Evolutionary conservation across 768 basidiomycete genomes (phyloP), one percentile per base, ranked within the genome.

Genomic region (Clathrus columnatus): DNA sequence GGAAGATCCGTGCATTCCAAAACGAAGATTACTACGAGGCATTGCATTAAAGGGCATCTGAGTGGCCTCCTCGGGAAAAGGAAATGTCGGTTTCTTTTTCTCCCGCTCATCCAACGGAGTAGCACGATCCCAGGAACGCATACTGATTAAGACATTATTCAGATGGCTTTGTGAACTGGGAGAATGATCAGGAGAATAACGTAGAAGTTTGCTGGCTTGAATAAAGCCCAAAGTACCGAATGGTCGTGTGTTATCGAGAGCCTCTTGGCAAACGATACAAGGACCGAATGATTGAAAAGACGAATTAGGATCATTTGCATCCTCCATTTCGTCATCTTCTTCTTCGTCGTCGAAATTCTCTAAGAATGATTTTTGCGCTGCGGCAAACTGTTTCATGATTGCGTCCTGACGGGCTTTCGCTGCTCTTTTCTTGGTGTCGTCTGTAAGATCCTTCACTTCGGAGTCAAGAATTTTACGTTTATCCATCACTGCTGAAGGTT

Each of bases 201-300:
- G 80, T 17, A 97, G 74, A 44, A 93, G 71, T 46, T 87, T 78
- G 67, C 93, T 94, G 0, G 94, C 87, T 63, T 97, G 95, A 6
- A 99, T 66, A 46, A 94, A 72, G 1, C 88, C 91, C 17, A 99
- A 79, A 27, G 81, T 80, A 5, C 96, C 96, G 67, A 96, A 98
- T 0, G 88, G 73, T 57, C 79, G 77, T 16, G 76, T 70, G 2
- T 77, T 65, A 61, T 82, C 87, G 50, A 97, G 79, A 58, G 93
- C 90, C 65, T 98, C 96, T 66, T 98, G 96, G 62, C 96, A 99
- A 8, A 98, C 93, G 59, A 99, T 98, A 66, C 96, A 99, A n/a
- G 85, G 87, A 2, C 95, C 95, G 57, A 83, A 85, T 11, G 85
- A 84, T 44, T 61, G 54, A 2, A 77, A 65, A 8, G 17, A 27